These are phyloP conservation scores for Saccharomyces pastorianus DNA, from an alignment of 1,139 yeast species.

Conservation along the genomic window DNA sequence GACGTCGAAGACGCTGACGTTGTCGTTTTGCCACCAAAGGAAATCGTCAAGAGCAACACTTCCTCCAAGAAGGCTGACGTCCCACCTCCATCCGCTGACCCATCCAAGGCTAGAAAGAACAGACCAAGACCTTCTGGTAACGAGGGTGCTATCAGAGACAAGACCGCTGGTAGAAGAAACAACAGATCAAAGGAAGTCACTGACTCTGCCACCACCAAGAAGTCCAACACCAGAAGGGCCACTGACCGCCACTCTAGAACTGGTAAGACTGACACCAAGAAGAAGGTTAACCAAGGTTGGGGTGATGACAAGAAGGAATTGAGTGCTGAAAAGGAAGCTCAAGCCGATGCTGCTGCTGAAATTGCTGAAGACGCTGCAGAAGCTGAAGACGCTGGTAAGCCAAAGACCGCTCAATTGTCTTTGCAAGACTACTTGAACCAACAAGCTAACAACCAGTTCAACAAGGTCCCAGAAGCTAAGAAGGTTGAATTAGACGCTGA, in stretches of 20 bases:
- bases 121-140: conserved; percentile 67
- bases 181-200: conserved; percentile 57
- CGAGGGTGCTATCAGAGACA: conserved; percentile 81
- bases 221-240: conserved; percentile 51
- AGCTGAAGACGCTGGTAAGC: conserved; percentile 43
- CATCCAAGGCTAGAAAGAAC: conserved; percentile 71
- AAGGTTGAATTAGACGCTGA: conserved; percentile 46
- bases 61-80: conserved; percentile 84
- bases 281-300: conserved; percentile 83
- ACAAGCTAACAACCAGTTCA: conserved; percentile 36
- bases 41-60: conserved; percentile 73
- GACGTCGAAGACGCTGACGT: conserved; percentile 71
- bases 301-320: conserved; percentile 58
- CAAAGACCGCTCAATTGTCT: conserved; percentile 38
- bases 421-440: conserved; percentile 58
- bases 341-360: conserved; percentile 26
- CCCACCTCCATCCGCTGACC: conserved; percentile 77
- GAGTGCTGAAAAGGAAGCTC: conserved; percentile 19
- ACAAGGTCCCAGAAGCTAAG: conserved; percentile 40
- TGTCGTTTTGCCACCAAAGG: conserved; percentile 49
- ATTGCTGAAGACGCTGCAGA: conserved; percentile 43
- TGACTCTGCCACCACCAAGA: conserved; percentile 47
- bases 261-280: conserved; percentile 74
- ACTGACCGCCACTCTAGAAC: conserved; percentile 78
- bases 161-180: conserved; percentile 51